Conservation (phyloP, 2,329 filamentous ascomycete species). For the Fusarium chaquense region DNA sequence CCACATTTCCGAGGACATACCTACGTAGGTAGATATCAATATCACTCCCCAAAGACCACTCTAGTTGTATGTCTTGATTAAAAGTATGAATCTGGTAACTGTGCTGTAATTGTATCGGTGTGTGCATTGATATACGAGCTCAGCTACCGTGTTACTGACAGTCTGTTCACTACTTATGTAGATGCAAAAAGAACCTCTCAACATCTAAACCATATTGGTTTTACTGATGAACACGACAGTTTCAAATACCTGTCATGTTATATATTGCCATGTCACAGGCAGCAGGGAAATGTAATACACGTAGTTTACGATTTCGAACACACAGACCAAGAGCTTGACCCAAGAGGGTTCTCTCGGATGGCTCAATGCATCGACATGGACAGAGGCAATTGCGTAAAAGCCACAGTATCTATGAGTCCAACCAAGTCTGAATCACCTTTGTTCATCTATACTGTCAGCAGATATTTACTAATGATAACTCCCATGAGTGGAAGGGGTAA, state of each 20-base stretch:
- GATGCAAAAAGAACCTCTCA: neutral
- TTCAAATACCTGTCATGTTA: too few species aligned
- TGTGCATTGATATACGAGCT: neutral
- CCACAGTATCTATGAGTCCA: neutral
- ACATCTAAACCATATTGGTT: neutral
- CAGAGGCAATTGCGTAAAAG: too few species aligned
- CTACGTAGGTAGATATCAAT: neutral
- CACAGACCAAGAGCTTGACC: neutral
- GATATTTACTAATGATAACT: neutral
- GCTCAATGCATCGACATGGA: neutral
- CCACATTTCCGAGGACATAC: too few species aligned
- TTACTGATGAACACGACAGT: too few species aligned
- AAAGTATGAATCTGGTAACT: too few species aligned
- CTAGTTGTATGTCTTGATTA: neutral
- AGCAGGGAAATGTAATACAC: neutral
- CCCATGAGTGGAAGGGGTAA: neutral
- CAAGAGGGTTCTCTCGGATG: neutral
- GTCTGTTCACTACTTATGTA: neutral
- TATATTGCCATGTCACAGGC: too few species aligned
- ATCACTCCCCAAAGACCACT: neutral
- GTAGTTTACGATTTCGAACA: neutral
- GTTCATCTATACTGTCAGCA: neutral
- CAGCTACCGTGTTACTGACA: neutral
- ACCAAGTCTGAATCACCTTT: neutral
- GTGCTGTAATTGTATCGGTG: accelerated